Evolutionary conservation across 2,329 filamentous ascomycete genomes (phyloP), one percentile per base, ranked within the genome.

Genomic region (Kalaharituber pfeilii): DNA sequence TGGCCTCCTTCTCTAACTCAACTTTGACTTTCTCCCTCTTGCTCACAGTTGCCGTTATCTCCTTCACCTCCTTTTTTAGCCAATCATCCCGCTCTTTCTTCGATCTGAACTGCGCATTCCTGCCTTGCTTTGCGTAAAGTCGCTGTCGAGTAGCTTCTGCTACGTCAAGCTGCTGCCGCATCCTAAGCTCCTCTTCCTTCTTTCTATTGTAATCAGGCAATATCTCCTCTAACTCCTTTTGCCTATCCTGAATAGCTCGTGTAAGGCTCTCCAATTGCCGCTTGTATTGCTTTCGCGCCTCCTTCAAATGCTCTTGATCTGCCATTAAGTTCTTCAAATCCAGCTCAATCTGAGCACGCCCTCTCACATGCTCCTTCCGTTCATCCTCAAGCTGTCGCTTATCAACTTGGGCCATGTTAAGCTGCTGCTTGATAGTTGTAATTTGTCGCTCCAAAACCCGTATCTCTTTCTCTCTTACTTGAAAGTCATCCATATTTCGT

Each of bases 121-220:
- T 82, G 44, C 83, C 86, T 69, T 98, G 89, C 68, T 98, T 98
- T 51, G 84, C 85, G 65, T 94, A 86, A 6, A 98, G 76, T 33
- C 88, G 81, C 60, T 84, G 80, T 42, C 85, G 77, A 4, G 78
- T 76, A 6, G 81, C 81, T 63, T 93, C 84, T 0, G 83, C 83
- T 50, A 83, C 75, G 49, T 87, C 82, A 9, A 96, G 74, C 56
- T 83, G 79, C 53, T 81, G 73, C 63, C 81, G 82, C 26, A 85
- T 72, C 15, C 78, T 75, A 15, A 76, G 75, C 66, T 95, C 91
- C 56, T 86, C 76, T 51, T 79, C 74, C 66, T 82, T 86, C 60
- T 80, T 80, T 56, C 78, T 73, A 52, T 80, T 82, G 66, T 86
- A 94, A 20, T 83, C 74, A 0, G 93, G 91, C 11, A 82, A 70